phyloP scores from a whole-genome alignment of 2,329 filamentous ascomycete species.

The Aureobasidium sp. region DNA sequence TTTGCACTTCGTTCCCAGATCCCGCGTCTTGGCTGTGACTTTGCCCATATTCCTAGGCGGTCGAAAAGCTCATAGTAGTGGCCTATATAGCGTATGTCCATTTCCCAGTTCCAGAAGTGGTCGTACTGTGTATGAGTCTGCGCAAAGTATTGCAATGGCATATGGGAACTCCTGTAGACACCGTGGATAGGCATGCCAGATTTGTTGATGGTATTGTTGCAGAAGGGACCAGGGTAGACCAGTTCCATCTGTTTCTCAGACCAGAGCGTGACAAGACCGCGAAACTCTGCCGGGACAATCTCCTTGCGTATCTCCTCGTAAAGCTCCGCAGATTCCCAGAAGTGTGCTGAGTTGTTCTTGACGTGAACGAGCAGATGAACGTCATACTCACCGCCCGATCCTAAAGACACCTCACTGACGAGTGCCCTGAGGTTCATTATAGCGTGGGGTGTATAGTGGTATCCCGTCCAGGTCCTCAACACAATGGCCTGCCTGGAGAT shows the following conservation, averaged over 20 bases:
- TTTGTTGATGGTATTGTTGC: constrained; percentile 61
- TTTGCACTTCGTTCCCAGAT: constrained; percentile 66
- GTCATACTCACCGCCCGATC: constrained; percentile 79
- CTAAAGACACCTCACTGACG: constrained; percentile 70
- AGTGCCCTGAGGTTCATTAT: constrained; percentile 73
- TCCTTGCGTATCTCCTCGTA: constrained; percentile 61
- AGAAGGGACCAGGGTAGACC: constrained; percentile 79
- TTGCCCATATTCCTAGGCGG: constrained; percentile 54
- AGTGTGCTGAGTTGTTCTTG: constrained; percentile 63
- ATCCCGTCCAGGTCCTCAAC: constrained; percentile 75
- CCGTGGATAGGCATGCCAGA: constrained; percentile 64
- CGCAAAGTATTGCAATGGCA: constrained; percentile 43
- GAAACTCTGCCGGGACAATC: constrained; percentile 73
- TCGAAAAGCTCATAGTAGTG: constrained; percentile 76
- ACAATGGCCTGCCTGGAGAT: constrained; percentile 66
- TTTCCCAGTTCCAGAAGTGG: constrained; percentile 77
- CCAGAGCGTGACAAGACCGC: constrained; percentile 82
- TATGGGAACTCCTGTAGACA: constrained; percentile 62
- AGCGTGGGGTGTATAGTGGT: constrained; percentile 67
- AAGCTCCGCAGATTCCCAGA: constrained; percentile 65
- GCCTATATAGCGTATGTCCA: constrained; percentile 72
- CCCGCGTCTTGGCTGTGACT: constrained; percentile 60
- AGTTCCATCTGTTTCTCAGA: constrained; percentile 88
- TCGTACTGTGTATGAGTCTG: constrained; percentile 43
- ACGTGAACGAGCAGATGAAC: constrained; percentile 80